Base-by-base conservation (phyloP, 768 basidiomycete species). In the Piloderma croceum region DNA sequence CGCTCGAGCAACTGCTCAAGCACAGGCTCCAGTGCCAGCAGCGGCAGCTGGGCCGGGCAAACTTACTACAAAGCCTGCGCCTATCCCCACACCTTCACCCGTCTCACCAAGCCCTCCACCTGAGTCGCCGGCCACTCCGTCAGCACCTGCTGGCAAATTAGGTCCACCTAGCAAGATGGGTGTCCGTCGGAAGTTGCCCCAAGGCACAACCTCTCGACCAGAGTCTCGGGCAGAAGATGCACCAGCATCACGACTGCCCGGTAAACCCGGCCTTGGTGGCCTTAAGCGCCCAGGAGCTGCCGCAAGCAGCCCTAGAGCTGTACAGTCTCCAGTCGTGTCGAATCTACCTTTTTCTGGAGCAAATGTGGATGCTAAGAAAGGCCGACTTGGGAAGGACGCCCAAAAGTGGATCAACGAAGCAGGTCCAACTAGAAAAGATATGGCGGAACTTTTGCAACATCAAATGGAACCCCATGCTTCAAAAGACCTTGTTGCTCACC, bases 401-500 rank as follows among this genome's bases (percentile, higher is more conserved):
- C 73, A 74, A 31, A 76, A 73, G 51, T 97, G 92, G 91, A 68
- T 90, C 40, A 87, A 92, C 49, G 91, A 97, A 50, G 72, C 78
- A 31, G 85, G 90, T 4, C 68, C 88, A 6, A 85, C 83, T 18
- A 72, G 90, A 41, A 85, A 89, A 56, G 94, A 98, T 52, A 71
- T 97, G 11, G 77, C 83, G 25, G 94, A 97, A 31, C 64, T 81
- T 10, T 67, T 98, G 35, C 85, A 90, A 51, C 77, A 73, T 47
- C 96, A 99, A 61, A 97, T 98, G 91, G 91, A 93, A 49, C 73
- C 81, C 7, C 76, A 85, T 52, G 71, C 77, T 5, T 84, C 85
- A 3, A 80, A 83, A 45, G 85, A 92, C 2, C 63, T 98, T 3
- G 60, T 86, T 10, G 62, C 76, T 4, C 77, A 77, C 21, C 69